Evolutionary conservation across 1,139 yeast genomes (phyloP), one percentile per base, ranked within the genome.

Genomic region (Candida sanyaensis): DNA sequence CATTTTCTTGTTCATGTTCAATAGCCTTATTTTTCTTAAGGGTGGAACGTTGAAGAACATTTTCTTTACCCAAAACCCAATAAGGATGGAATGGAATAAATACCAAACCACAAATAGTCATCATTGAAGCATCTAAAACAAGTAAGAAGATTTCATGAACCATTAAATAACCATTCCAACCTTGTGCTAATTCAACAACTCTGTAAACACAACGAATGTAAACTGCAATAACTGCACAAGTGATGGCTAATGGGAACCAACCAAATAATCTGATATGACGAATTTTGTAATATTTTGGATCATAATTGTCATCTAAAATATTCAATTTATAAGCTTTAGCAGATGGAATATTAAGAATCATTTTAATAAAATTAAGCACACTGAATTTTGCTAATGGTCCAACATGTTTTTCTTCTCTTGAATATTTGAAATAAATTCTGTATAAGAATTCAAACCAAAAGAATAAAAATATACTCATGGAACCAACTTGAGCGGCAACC

Each of bases 141-240:
- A 90, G 75, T 55, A 91, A 78, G 63, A 76, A 89, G 32, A 77
- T 75, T 65, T 91, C 97, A 56, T 84, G 84, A 1, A 72, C 66
- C 48, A 88, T 84, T 54, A 90, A 71, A 52, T 73, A 77, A 0
- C 96, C 95, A 7, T 57, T 44, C 82, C 90, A 89, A 8, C 97
- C 96, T 58, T 84, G 81, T 4, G 84, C 71, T 48, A 90, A 74
- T 65, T 90, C 97, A 27, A 82, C 80, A 47, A 88, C 82, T 67
- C 97, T 79, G 66, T 88, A 90, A 30, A 86, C 70, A 63, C 93
- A 87, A 64, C 97, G 79, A 44, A 81, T 75, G 57, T 78, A 86
- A 37, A 89, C 74, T 1, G 48, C 75, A 12, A 84, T 31, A 2
- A 84, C 83, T 1, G 86, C 75, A 5, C 70, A 41, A 0, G 83